These are phyloP conservation scores for Stephanodiscus triporus DNA, from an alignment of 108 stramenopile genomes.

Conservation along the genomic window DNA sequence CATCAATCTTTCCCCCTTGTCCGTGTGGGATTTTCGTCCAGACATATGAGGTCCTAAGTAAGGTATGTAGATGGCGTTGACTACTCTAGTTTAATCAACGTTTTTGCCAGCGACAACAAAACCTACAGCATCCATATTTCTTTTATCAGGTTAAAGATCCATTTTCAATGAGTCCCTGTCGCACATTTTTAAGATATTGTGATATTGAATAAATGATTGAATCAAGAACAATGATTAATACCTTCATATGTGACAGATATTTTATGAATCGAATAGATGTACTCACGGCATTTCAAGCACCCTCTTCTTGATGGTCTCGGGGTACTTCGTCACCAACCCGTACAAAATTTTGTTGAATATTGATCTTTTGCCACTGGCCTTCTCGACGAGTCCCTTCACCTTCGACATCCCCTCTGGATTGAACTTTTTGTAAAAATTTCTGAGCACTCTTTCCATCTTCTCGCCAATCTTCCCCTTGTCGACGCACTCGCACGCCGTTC, in stretches of 20 bases:
- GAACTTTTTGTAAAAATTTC: slow-evolving; percentile 57
- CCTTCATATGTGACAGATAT: background rate
- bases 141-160: background rate
- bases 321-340: slow-evolving; percentile 51
- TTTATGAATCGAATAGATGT: background rate
- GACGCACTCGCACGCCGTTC: slow-evolving; percentile 49
- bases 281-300: slow-evolving; percentile 15
- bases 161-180: background rate
- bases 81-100: too few species aligned
- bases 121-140: too few species aligned
- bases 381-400: slow-evolving; percentile 39
- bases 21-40: too few species aligned
- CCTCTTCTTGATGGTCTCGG: slow-evolving; percentile 44
- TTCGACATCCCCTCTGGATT: slow-evolving; percentile 52
- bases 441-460: slow-evolving; percentile 35
- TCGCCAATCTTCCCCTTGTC: slow-evolving; percentile 9
- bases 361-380: slow-evolving; percentile 46
- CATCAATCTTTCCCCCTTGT: too few species aligned
- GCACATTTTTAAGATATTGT: background rate
- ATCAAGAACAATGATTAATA: background rate
- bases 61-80: too few species aligned
- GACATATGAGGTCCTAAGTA: too few species aligned
- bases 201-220: background rate
- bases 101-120: too few species aligned
- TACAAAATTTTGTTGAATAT: slow-evolving; percentile 47